Conservation (phyloP, 2,329 filamentous ascomycete species). For the Fusarium phyllophilum region DNA sequence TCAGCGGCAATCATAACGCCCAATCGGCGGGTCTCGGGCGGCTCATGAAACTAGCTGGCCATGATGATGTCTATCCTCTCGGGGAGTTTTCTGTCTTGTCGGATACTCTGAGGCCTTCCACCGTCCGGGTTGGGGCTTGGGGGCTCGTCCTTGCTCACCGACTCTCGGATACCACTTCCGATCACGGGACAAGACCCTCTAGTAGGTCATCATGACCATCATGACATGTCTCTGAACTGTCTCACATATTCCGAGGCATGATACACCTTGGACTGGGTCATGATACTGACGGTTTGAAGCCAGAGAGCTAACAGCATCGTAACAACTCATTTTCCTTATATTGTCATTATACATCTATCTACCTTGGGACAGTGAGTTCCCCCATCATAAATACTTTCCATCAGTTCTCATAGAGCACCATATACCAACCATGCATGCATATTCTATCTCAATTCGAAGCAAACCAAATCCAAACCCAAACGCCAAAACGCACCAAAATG, state of each 20-base stretch:
- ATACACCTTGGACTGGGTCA: neutral
- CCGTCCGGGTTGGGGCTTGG: neutral
- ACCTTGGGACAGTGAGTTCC: neutral
- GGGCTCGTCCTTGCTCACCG: neutral
- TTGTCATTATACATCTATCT: conserved; percentile 22
- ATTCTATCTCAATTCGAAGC: conserved; percentile 3
- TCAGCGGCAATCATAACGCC: conserved; percentile 2
- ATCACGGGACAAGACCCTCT: neutral
- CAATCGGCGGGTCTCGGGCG: conserved; percentile 26
- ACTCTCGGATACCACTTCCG: neutral
- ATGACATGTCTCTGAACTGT: neutral
- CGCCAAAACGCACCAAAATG: conserved; percentile 11
- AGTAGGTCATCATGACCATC: neutral
- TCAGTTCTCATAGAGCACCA: conserved; percentile 8
- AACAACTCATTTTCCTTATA: neutral
- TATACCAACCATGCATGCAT: conserved; percentile 11
- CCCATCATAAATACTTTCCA: conserved; percentile 1
- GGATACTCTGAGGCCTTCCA: neutral
- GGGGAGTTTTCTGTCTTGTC: neutral
- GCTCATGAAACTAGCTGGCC: conserved; percentile 17
- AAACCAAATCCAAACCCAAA: neutral
- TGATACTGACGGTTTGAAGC: neutral
- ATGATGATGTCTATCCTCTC: neutral
- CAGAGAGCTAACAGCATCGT: neutral
- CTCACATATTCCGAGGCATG: neutral